Conservation (phyloP, 106 monocot genomes). For the Allium sativum region DNA sequence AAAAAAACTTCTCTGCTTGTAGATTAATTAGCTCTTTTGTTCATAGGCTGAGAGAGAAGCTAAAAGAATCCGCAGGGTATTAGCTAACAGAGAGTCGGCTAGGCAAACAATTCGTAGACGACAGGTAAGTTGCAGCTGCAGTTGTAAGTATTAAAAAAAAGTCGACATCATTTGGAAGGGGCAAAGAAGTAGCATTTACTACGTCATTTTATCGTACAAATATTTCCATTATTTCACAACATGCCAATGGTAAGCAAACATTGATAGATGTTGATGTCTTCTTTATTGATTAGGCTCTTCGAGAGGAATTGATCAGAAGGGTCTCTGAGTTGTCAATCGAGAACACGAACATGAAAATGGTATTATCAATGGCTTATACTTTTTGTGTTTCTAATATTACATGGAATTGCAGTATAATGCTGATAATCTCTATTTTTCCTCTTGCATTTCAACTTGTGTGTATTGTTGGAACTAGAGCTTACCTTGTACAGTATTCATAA, state of each 20-base stretch:
- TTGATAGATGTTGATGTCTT: neutral
- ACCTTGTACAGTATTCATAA: too few relatives aligned
- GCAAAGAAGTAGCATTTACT: too few relatives aligned
- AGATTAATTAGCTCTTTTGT: constrained; percentile 6
- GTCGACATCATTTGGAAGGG: too few relatives aligned
- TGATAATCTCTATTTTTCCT: neutral
- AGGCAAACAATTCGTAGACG: constrained; percentile 80
- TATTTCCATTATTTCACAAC: too few relatives aligned
- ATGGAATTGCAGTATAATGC: neutral
- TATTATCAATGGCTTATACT: constrained; percentile 4
- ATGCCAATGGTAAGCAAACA: neutral
- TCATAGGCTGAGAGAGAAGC: constrained; percentile 76
- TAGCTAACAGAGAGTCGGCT: constrained; percentile 92
- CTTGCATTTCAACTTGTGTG: too few relatives aligned
- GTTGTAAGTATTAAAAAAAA: neutral
- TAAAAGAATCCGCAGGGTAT: constrained; percentile 50
- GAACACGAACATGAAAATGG: constrained; percentile 65
- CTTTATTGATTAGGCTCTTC: constrained; percentile 35
- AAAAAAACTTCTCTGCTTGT: neutral
- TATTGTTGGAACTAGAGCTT: too few relatives aligned
- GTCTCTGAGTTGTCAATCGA: constrained; percentile 53
- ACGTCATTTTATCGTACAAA: too few relatives aligned
- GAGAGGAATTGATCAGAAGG: constrained; percentile 51
- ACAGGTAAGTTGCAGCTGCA: constrained; percentile 25
- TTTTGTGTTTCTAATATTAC: neutral